phyloP scores from a whole-genome alignment of 768 basidiomycete genomes.

The Xerocomellus chrysenteron region DNA sequence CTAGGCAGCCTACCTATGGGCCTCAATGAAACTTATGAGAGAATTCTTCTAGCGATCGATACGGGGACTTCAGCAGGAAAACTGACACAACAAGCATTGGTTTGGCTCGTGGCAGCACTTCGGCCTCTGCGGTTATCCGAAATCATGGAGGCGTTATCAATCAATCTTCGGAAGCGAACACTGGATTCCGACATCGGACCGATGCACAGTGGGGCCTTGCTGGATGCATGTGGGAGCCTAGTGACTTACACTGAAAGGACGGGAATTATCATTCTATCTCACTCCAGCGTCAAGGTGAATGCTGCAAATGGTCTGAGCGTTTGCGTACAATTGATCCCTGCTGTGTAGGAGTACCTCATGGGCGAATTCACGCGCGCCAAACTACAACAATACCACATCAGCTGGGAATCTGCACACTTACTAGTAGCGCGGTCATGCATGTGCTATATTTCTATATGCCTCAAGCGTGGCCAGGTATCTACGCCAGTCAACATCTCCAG shows the following conservation, averaged over 20 bases:
- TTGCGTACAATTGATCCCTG: not conserved
- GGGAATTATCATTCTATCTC: not conserved
- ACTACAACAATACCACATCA: not conserved
- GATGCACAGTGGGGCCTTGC: conserved; percentile 1
- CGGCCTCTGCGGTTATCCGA: not conserved
- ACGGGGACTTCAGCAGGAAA: not conserved
- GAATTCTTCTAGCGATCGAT: not conserved
- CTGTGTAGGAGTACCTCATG: not conserved
- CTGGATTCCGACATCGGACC: not conserved
- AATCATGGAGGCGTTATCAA: conserved; percentile 1
- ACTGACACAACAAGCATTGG: not conserved
- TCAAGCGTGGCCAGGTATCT: not conserved
- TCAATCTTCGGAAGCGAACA: not conserved
- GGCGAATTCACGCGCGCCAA: not conserved
- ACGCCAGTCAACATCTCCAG: not conserved
- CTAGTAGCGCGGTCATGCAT: not conserved
- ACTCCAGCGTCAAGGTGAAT: conserved; percentile 1
- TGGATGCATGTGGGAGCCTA: conserved; percentile 9
- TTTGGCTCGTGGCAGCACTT: not conserved
- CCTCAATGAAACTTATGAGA: conserved; percentile 3
- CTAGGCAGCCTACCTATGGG: not conserved
- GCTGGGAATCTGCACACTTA: not conserved
- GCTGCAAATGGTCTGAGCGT: not conserved
- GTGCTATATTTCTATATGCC: conserved; percentile 5
- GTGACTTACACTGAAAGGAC: conserved; percentile 3